A percentile compares a stretch with the other conserved stretches of the same genome.
phyloP scores from a whole-genome alignment of 1,139 yeast genomes.

The Diutina mesorugosa region DNA sequence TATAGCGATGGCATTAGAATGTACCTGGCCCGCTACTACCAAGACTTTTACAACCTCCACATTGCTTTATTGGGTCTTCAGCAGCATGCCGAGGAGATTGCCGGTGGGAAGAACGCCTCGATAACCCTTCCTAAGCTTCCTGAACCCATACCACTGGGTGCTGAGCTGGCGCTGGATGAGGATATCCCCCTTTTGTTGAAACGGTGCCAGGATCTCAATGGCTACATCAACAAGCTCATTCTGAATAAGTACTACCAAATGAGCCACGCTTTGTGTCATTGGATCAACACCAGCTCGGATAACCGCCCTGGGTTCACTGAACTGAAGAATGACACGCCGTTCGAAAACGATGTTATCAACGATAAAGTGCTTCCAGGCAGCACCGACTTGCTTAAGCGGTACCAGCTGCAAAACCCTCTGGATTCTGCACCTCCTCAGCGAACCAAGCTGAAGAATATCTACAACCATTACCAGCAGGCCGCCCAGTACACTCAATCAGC shows the following conservation, averaged over 20 bases:
- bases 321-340: slow-evolving; percentile 4
- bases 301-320: slow-evolving; percentile 8
- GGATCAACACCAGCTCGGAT: slow-evolving; percentile 16
- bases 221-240: slow-evolving; percentile 18
- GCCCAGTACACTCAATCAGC: background rate
- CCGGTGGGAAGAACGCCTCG: slow-evolving; percentile 5
- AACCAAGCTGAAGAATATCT: slow-evolving; percentile 10
- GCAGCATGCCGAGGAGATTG: background rate
- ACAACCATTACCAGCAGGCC: slow-evolving; percentile 13
- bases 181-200: slow-evolving; percentile 8
- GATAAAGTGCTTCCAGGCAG: slow-evolving; percentile 8
- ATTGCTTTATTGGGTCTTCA: slow-evolving; percentile 9
- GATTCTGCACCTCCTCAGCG: slow-evolving; percentile 7
- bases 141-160: slow-evolving; percentile 22
- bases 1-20: slow-evolving; percentile 18
- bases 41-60: slow-evolving; percentile 31
- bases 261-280: slow-evolving; percentile 15
- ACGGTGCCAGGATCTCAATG: slow-evolving; percentile 22
- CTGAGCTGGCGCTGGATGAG: slow-evolving; percentile 6
- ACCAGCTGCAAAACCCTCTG: slow-evolving; percentile 3
- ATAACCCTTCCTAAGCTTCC: slow-evolving; percentile 27
- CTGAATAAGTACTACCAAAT: slow-evolving; percentile 16
- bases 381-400: slow-evolving; percentile 6
- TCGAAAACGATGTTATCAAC: slow-evolving; percentile 8
- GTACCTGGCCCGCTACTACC: slow-evolving; percentile 26